These are phyloP conservation scores for Arthrocladium fulminans DNA, from an alignment of 2,329 filamentous ascomycete species.

Conservation along the genomic window DNA sequence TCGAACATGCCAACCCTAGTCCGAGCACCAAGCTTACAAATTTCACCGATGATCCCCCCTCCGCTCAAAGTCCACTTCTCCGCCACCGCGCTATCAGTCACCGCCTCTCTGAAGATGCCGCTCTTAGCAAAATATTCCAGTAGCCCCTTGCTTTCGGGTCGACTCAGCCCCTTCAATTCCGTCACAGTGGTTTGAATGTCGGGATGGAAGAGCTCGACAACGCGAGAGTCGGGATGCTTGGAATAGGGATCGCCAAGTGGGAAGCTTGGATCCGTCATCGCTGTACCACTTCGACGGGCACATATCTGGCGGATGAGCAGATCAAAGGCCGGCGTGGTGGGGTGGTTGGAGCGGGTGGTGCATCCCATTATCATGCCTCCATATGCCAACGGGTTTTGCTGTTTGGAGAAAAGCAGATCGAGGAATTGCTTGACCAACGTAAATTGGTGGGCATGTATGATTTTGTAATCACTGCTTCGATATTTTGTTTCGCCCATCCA, in stretches of 20 bases:
- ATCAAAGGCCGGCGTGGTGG: constrained; percentile 56
- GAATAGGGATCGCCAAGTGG: constrained; percentile 45
- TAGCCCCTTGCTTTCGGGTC: constrained; percentile 64
- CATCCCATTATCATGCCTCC: constrained; percentile 72
- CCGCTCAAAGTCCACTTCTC: constrained; percentile 81
- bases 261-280: constrained; percentile 32
- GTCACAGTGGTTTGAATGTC: constrained; percentile 31
- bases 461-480: constrained; percentile 58
- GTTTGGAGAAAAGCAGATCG: constrained; percentile 55
- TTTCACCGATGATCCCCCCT: constrained; percentile 73
- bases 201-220: constrained; percentile 35
- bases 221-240: constrained; percentile 43
- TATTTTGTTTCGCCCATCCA: constrained; percentile 74
- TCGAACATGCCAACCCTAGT: constrained; percentile 26
- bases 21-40: constrained; percentile 59
- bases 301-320: constrained; percentile 51
- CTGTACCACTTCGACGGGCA: constrained; percentile 31
- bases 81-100: constrained; percentile 62
- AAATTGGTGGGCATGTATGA: constrained; percentile 80
- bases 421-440: constrained; percentile 66
- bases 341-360: constrained; percentile 63
- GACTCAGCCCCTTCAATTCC: constrained; percentile 59
- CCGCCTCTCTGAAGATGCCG: constrained; percentile 61
- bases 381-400: constrained; percentile 50
- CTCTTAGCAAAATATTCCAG: constrained; percentile 93